Conservation (phyloP, 2,329 filamentous ascomycete species). For the Fusarium chaquense region DNA sequence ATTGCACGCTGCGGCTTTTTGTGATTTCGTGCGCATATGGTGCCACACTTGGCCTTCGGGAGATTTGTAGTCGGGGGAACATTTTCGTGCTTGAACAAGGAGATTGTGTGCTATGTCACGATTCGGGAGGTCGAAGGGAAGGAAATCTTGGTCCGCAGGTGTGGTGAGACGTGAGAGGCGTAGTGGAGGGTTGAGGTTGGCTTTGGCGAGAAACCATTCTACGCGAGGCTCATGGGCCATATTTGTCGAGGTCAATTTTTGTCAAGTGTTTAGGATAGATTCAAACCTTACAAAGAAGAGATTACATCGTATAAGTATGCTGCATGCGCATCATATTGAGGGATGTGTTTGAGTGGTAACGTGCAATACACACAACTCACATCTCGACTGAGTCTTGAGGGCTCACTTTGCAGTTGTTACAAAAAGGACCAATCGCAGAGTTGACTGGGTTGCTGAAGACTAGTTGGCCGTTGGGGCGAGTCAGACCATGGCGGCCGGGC, state of each 20-base stretch:
- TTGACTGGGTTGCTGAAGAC: neutral
- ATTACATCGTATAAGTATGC: too few species aligned
- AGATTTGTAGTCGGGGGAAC: neutral
- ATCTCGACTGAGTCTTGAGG: neutral
- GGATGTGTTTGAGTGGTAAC: neutral
- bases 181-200: conserved; percentile 11
- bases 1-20: conserved; percentile 5
- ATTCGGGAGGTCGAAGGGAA: neutral
- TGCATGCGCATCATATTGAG: too few species aligned
- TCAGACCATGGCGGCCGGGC: neutral
- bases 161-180: conserved; percentile 3
- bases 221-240: conserved; percentile 15
- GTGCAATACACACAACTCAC: too few species aligned
- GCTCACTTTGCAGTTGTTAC: neutral
- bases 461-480: neutral
- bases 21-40: conserved; percentile 10
- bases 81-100: conserved; percentile 9
- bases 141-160: conserved; percentile 20
- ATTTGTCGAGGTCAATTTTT: neutral
- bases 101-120: conserved; percentile 7
- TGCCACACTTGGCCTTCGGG: conserved; percentile 18
- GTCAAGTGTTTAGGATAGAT: too few species aligned
- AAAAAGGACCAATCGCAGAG: accelerated
- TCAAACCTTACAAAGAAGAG: too few species aligned
- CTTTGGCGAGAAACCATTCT: conserved; percentile 27